Conservation (phyloP, 371 early-diverging fungal species). For the Dichotomocladium elegans region DNA sequence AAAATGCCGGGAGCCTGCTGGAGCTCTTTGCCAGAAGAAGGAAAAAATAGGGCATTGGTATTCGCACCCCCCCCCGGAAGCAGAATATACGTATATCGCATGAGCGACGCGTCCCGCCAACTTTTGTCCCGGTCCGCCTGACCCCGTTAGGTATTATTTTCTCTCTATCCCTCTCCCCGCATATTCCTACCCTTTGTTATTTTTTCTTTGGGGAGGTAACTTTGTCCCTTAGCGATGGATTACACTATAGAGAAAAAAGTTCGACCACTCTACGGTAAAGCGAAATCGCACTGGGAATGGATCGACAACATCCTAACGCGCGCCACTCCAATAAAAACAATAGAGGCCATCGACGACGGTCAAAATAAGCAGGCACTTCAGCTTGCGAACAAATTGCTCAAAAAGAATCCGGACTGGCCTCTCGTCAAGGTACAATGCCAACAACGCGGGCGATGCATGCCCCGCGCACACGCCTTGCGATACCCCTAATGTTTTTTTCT, state of each 20-base stretch:
- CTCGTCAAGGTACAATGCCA: conserved; percentile 53
- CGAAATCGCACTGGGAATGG: background rate
- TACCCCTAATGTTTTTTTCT: background rate
- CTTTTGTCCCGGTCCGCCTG: no score
- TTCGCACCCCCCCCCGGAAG: no score
- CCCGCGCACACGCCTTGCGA: background rate
- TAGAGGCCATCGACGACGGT: conserved; percentile 74
- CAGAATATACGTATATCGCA: no score
- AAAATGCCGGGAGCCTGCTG: no score
- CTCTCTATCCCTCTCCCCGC: no score
- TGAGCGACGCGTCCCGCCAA: no score
- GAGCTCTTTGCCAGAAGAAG: no score
- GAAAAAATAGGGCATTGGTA: no score
- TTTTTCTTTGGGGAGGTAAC: no score
- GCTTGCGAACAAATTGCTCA: conserved; percentile 65
- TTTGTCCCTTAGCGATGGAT: conserved; percentile 22
- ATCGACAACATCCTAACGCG: background rate
- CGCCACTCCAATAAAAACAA: no score
- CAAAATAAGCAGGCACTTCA: conserved; percentile 67
- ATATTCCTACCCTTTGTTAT: no score
- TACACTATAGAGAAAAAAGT: conserved; percentile 43
- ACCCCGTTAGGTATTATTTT: no score
- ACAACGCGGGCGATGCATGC: background rate
- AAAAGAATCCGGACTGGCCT: conserved; percentile 63
- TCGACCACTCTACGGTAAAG: conserved; percentile 45